A percentile compares a stretch with the other conserved stretches of the same genome.
Evolutionary conservation across 2,329 filamentous ascomycete genomes (phyloP).

Genomic region (Thielaviopsis musarum): DNA sequence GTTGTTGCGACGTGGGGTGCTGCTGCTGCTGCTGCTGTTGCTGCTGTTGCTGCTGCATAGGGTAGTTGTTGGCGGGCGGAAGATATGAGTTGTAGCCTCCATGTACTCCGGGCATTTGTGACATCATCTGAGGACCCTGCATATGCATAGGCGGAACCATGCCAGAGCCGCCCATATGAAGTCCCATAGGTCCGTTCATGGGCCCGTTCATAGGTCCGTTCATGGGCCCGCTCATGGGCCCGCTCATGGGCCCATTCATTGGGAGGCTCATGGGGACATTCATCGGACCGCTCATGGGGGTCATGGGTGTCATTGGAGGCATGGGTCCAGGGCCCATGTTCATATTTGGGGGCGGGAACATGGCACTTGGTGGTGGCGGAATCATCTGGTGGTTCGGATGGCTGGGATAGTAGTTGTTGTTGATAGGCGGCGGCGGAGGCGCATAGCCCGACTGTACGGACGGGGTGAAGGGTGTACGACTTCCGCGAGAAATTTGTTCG

Average conservation of each 20-base stretch:
- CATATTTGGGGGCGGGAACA: conserved; percentile 7
- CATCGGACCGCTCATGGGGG: too few relatives aligned
- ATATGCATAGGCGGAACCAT: conserved; percentile 3
- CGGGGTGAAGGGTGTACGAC: conserved; percentile 6
- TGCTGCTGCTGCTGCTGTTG: not conserved
- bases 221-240: not conserved
- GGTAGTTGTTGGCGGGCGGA: conserved; percentile 6
- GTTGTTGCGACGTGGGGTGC: not conserved
- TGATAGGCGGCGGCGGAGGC: not conserved
- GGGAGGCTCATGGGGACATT: not conserved
- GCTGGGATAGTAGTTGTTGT: conserved; percentile 2
- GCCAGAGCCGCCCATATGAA: conserved; percentile 1
- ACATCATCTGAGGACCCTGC: conserved; percentile 7
- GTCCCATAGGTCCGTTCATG: not conserved
- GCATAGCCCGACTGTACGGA: not conserved
- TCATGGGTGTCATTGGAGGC: not conserved
- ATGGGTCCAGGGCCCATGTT: conserved; percentile 8
- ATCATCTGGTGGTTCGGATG: conserved; percentile 6
- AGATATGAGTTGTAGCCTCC: conserved; percentile 3
- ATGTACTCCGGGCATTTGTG: not conserved
- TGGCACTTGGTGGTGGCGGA: conserved; percentile 1
- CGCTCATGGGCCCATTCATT: not conserved
- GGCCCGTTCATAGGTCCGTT: not conserved
- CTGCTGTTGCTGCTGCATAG: conserved; percentile 1
- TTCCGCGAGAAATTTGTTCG: conserved; percentile 10